These are phyloP conservation scores for Ascochyta rabiei DNA, from an alignment of 2,329 filamentous ascomycete genomes.

Conservation along the genomic window DNA sequence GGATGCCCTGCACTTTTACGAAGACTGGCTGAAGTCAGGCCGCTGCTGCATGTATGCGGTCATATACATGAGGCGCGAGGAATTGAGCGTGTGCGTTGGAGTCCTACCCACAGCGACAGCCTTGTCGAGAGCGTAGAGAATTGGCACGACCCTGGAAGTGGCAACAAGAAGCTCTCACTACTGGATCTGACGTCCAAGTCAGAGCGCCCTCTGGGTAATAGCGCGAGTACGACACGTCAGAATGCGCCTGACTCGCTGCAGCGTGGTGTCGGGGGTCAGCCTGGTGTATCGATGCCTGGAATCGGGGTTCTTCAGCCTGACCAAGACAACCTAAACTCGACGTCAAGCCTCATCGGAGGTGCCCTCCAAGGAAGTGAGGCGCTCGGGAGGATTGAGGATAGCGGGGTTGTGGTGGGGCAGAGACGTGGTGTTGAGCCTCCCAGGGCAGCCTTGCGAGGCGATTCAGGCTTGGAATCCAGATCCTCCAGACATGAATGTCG, in stretches of 20 bases:
- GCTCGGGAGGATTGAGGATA: conserved; percentile 21
- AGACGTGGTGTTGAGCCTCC: conserved; percentile 31
- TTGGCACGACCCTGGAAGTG: conserved; percentile 66
- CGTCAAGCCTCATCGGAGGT: conserved; percentile 25
- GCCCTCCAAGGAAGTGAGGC: conserved; percentile 32
- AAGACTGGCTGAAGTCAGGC: conserved; percentile 66
- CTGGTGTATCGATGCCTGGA: conserved; percentile 15
- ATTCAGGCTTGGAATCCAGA: conserved; percentile 10
- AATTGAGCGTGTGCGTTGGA: conserved; percentile 67
- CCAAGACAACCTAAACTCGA: conserved; percentile 27
- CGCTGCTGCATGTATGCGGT: conserved; percentile 70
- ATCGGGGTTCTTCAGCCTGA: conserved; percentile 27
- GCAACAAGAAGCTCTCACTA: conserved; percentile 66
- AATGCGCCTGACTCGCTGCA: conserved; percentile 19
- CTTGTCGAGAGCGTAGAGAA: conserved; percentile 39
- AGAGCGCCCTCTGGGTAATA: conserved; percentile 34
- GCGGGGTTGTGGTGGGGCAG: conserved; percentile 26
- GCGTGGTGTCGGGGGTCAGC: conserved; percentile 24
- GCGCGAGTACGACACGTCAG: conserved; percentile 36
- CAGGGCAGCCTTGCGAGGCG: conserved; percentile 25
- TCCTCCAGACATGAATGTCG: conserved; percentile 48
- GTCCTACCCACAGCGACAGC: conserved; percentile 41
- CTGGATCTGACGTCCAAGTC: conserved; percentile 62
- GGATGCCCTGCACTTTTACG: conserved; percentile 67
- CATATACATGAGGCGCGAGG: conserved; percentile 75